Base-by-base conservation (phyloP, 306 rosid species). In the Mimosa pudica region DNA sequence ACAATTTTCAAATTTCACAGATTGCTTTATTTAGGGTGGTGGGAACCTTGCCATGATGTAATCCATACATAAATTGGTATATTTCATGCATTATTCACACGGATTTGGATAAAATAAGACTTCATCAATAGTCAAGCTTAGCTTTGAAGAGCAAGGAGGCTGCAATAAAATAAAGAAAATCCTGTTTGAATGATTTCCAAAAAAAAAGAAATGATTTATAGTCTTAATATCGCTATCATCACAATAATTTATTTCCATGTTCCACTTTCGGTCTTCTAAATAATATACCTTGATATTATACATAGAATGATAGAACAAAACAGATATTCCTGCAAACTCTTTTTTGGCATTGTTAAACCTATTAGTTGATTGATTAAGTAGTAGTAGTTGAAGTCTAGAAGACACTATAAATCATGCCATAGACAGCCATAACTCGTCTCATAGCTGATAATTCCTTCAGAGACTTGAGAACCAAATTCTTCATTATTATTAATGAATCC, bases 361-460 rank as follows among this genome's bases (percentile, higher is more conserved):
- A 30, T 17, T 47, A 73, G 64, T 48, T 73, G 14, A 81, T 68
- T 44, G 9, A 45, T 6, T 54, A 54, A 54, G 9, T 17, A 30
- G 30, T 69, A 42, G 52, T 24, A 24, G 30, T 24, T 0, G 30
- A 24, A 24, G 30, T n/a, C n/a, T n/a, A 24, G 0, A 74, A 24
- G 51, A n/a, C 57, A 52, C 61, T 79, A 82, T 48, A 45, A 44
- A 64, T 81, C 74, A 55, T 65, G 86, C 94, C 91, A 90, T 74
- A 90, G 77, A 74, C 82, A 64, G 63, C 61, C 75, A 32, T 85
- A 90, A 77, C 46, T 78, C 0, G 55, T 54, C 79, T 88, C 92
- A 82, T 54, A 24, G 66, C 38, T 9, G 38, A 61, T 54, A 73
- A 55, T 76, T 33, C 80, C 78, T 76, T 81, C 86, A 7, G 17